Percentiles rank a stretch among this genome's conserved stretches.
Evolutionary conservation across 2,329 filamentous ascomycete species (phyloP).

Genomic region (Epichloe baconii): DNA sequence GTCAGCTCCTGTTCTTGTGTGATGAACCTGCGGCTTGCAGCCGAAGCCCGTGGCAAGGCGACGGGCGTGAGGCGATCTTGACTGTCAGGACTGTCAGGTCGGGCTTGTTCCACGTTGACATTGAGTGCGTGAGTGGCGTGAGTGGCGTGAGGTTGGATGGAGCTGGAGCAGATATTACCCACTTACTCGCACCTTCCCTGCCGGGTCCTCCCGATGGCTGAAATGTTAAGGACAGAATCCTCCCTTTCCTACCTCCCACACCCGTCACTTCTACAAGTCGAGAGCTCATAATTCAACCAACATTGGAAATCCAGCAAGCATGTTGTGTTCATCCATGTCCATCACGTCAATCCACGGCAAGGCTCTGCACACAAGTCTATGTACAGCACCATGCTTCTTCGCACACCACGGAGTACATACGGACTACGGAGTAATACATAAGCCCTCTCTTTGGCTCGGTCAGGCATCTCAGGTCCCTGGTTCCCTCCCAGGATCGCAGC

Average conservation of each 20-base stretch:
- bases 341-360: background rate
- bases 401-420: background rate
- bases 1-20: constrained; percentile 1
- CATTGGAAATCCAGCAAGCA: background rate
- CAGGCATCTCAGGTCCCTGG: background rate
- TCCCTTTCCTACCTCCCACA: no score
- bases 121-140: no score
- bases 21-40: constrained; percentile 1
- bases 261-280: background rate
- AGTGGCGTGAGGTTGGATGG: no score
- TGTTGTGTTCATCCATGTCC: background rate
- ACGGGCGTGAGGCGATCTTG: background rate
- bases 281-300: background rate
- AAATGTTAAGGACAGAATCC: background rate
- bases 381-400: background rate
- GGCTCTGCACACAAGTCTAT: background rate
- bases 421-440: no score
- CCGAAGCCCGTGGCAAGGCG: background rate
- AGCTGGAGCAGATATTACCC: no score
- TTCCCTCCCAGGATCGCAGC: background rate
- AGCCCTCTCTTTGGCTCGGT: background rate
- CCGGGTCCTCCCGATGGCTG: constrained; percentile 6
- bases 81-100: background rate
- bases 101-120: no score
- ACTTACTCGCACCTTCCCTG: constrained; percentile 1